Evolutionary conservation across 768 basidiomycete genomes (phyloP), one percentile per base, ranked within the genome.

Genomic region (Kwoniella sp.): DNA sequence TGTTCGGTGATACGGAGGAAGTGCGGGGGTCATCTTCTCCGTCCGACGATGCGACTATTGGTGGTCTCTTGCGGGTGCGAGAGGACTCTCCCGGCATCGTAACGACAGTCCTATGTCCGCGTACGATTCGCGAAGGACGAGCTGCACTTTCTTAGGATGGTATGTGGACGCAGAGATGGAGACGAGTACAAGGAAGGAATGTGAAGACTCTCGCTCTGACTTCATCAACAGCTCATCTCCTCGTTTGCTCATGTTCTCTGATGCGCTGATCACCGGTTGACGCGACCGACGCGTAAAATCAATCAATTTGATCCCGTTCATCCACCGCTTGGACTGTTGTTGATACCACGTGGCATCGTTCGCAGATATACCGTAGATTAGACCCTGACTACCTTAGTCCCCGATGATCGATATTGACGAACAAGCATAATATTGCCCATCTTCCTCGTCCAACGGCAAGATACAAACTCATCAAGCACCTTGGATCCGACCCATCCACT

Each of bases 11-110:
- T 17, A 25, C 15, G 8, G 60, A 61, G 17, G 51, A 20, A 55
- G 34, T 17, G 29, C 37, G 31, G n/a, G 20, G 47, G 22, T 57
- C 64, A 7, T 67, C 64, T 26, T 68, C 66, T 30, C 63, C 67
- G 28, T 65, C 63, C n/a, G 63, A 63, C 22, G 70, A 72, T 2
- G 41, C 55, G 13, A 65, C 28, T 13, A 63, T 65, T 15, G n/a
- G 30, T n/a, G 55, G 55, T 55, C 68, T 50, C 31, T 66, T 66
- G 17, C 56, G 30, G 29, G 20, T 3, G n/a, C 56, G 30, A 23
- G 30, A 37, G 2, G 31, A 30, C 22, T 38, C 55, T 4, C n/a
- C 45, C 22, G 52, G 13, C 60, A 61, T 61, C 20, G 37, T 45
- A 26, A 4, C 23, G 52, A 51, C 29, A 28, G 7, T 45, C 31